These are phyloP conservation scores for Hypomyces perniciosus DNA, from an alignment of 2,329 filamentous ascomycete genomes.

Conservation along the genomic window DNA sequence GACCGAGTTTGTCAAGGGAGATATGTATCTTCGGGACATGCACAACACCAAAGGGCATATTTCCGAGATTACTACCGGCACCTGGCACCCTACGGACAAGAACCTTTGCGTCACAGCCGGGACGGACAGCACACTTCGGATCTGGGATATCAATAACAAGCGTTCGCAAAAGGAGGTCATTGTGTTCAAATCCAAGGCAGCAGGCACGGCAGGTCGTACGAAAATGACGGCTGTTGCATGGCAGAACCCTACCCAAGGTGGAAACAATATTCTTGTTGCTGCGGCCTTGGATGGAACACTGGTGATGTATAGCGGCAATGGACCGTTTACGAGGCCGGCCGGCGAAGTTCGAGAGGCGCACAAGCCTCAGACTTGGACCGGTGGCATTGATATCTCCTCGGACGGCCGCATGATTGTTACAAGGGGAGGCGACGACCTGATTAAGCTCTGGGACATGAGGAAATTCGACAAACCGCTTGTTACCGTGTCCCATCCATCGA, in stretches of 20 bases:
- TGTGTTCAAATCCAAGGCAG: conserved; percentile 88
- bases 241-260: conserved; percentile 71
- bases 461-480: conserved; percentile 91
- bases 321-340: conserved; percentile 73
- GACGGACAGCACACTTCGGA: conserved; percentile 89
- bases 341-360: conserved; percentile 84
- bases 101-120: conserved; percentile 86
- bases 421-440: conserved; percentile 80
- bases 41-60: conserved; percentile 96
- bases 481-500: conserved; percentile 71
- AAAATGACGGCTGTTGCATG: conserved; percentile 92
- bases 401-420: conserved; percentile 90
- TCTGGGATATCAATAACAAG: conserved; percentile 94
- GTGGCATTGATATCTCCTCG: conserved; percentile 81
- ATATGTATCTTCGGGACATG: conserved; percentile 98
- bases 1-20: conserved; percentile 89
- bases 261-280: conserved; percentile 70
- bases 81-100: conserved; percentile 83
- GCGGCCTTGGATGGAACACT: conserved; percentile 85
- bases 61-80: conserved; percentile 80
- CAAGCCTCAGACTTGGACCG: conserved; percentile 77
- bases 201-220: conserved; percentile 81
- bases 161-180: conserved; percentile 88
- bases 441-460: conserved; percentile 94
- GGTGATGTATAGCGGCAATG: conserved; percentile 87